Percentiles rank a stretch among this genome's conserved stretches.
Evolutionary conservation across 2,329 filamentous ascomycete genomes (phyloP).

Genomic region (Fusarium sambucinum): DNA sequence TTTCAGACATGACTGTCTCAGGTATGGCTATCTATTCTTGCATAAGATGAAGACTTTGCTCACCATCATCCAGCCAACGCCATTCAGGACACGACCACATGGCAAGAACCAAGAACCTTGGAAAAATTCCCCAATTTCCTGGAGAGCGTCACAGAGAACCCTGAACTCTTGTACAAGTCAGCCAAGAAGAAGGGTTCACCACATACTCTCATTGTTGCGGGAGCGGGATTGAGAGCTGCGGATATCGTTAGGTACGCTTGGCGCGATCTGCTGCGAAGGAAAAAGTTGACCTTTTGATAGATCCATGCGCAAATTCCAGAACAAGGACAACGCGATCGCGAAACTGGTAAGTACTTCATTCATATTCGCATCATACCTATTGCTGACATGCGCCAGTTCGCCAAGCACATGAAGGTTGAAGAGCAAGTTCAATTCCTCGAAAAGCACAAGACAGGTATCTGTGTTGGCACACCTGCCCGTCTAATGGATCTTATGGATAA

Average conservation of each 20-base stretch:
- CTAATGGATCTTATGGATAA: conserved; percentile 85
- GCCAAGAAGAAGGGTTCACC: conserved; percentile 77
- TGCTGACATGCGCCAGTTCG: conserved; percentile 67
- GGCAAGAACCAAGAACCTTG: conserved; percentile 73
- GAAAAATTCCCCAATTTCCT: conserved; percentile 84
- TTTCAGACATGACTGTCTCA: conserved; percentile 84
- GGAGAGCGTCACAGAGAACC: conserved; percentile 71
- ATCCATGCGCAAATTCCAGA: conserved; percentile 81
- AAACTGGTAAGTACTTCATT: conserved; percentile 72
- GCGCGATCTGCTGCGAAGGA: no score
- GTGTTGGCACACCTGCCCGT: conserved; percentile 88
- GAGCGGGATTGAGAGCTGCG: conserved; percentile 86
- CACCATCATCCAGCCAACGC: conserved; percentile 69
- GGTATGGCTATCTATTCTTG: conserved; percentile 61
- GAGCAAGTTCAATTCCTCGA: conserved; percentile 85
- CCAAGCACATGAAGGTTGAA: conserved; percentile 96
- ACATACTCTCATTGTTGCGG: conserved; percentile 90
- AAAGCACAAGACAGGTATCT: conserved; percentile 79
- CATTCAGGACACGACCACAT: conserved; percentile 84
- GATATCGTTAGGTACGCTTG: conserved; percentile 77
- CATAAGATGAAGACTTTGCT: neutral
- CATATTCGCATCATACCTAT: no score
- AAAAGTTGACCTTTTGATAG: conserved; percentile 56
- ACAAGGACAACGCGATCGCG: conserved; percentile 80
- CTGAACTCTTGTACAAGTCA: conserved; percentile 70